Percentiles rank a stretch among this genome's conserved stretches.
Conservation (phyloP, 805 yeast species). For the Teunomyces lycoperdinae region DNA sequence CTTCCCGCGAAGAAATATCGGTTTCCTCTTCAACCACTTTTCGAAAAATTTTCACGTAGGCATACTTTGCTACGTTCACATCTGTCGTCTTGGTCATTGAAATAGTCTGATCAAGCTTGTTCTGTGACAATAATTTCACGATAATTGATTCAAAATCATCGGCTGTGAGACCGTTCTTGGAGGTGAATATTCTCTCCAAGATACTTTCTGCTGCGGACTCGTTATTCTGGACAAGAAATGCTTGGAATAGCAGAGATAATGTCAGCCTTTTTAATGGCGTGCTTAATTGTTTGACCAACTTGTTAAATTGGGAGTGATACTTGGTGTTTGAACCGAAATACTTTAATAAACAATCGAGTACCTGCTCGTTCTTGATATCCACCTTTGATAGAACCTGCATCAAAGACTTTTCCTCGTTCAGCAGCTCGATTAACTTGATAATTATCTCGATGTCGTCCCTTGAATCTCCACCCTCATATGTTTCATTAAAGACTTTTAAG, state of each 20-base stretch:
- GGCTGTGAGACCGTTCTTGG: constrained; percentile 23
- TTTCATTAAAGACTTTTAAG: constrained; percentile 1
- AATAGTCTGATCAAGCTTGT: constrained; percentile 23
- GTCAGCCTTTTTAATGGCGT: constrained; percentile 34
- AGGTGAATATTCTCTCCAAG: constrained; percentile 26
- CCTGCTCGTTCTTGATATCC: constrained; percentile 6
- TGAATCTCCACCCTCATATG: background rate
- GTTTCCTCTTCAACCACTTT: constrained; percentile 4
- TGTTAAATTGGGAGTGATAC: constrained; percentile 13
- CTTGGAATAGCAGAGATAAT: constrained; percentile 29
- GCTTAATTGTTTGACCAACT: constrained; percentile 18
- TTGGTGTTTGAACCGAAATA: constrained; percentile 16
- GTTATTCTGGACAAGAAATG: constrained; percentile 25
- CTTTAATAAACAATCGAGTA: constrained; percentile 14
- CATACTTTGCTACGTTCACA: constrained; percentile 21
- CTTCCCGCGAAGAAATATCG: background rate
- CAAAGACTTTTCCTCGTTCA: constrained; percentile 1
- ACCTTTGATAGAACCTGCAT: background rate
- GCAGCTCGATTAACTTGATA: constrained; percentile 1
- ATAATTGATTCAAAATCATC: constrained; percentile 28
- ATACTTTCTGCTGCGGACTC: constrained; percentile 28
- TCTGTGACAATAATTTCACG: constrained; percentile 22
- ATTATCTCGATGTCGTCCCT: background rate
- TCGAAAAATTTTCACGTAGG: constrained; percentile 22
- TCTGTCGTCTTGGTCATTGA: constrained; percentile 18